A percentile compares a stretch with the other conserved stretches of the same genome.
These are phyloP conservation scores for Podospora pseudopauciseta DNA, from an alignment of 495 filamentous ascomycete species.

Conservation along the genomic window DNA sequence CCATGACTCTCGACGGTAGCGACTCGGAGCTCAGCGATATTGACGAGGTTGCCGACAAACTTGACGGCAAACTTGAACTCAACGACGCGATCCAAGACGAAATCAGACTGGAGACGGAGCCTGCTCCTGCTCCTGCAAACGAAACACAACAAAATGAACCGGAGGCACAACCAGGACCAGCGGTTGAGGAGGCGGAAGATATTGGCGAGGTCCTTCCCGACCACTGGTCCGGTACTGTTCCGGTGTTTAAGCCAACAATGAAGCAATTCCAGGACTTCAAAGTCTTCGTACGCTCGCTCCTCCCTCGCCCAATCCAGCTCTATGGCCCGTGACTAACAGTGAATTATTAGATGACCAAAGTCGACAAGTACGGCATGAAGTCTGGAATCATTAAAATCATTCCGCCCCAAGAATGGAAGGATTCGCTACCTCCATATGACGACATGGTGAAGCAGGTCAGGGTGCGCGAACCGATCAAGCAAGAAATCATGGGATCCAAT, in stretches of 20 bases:
- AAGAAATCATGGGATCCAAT: constrained; percentile 91
- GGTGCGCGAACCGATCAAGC: constrained; percentile 94
- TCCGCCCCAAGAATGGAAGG: constrained; percentile 90
- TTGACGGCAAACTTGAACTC: constrained; percentile 30
- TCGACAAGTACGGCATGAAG: constrained; percentile 94
- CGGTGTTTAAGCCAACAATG: constrained; percentile 95
- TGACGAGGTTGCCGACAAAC: constrained; percentile 41
- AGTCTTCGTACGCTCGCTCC: constrained; percentile 55
- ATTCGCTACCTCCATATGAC: constrained; percentile 70
- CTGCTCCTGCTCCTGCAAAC: constrained; percentile 6
- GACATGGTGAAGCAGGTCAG: constrained; percentile 85
- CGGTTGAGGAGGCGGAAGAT: constrained; percentile 57
- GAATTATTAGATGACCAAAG: constrained; percentile 60
- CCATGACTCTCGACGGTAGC: constrained; percentile 47
- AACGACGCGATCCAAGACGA: constrained; percentile 15
- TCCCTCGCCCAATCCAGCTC: not conserved
- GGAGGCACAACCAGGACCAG: constrained; percentile 24
- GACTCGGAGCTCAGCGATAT: constrained; percentile 58
- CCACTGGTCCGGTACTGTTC: constrained; percentile 86
- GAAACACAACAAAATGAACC: constrained; percentile 7
- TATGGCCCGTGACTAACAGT: constrained; percentile 16
- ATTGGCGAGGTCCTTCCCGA: constrained; percentile 74
- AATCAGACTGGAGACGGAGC: constrained; percentile 12
- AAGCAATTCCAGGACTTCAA: constrained; percentile 90
- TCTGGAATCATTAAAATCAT: constrained; percentile 95